These are phyloP conservation scores for Psilocybe subaeruginosa DNA, from an alignment of 768 basidiomycete species.

Conservation along the genomic window DNA sequence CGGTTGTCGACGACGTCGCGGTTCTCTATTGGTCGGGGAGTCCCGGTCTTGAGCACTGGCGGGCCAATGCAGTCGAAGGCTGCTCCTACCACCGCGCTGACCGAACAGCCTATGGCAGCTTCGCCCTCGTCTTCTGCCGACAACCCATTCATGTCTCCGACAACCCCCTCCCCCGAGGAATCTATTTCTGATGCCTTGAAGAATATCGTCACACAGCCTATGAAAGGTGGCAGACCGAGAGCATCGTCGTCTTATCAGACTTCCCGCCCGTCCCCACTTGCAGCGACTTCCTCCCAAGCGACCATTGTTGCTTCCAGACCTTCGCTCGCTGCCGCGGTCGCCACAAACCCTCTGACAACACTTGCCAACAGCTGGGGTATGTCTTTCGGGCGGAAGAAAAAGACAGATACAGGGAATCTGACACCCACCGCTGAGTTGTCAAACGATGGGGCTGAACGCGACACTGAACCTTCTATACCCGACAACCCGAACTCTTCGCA, in stretches of 20 bases:
- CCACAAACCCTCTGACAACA: constrained; percentile 55
- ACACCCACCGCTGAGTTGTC: constrained; percentile 32
- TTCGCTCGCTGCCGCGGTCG: constrained; percentile 26
- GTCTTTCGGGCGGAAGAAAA: constrained; percentile 62
- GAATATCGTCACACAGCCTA: constrained; percentile 30
- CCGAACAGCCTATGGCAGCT: constrained; percentile 53
- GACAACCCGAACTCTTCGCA: constrained; percentile 14
- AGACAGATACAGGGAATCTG: constrained; percentile 27
- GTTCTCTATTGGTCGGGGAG: constrained; percentile 62
- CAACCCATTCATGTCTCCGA: constrained; percentile 37
- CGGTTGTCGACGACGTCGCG: constrained; percentile 69
- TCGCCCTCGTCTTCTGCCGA: constrained; percentile 46
- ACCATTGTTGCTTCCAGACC: constrained; percentile 21
- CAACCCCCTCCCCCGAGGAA: constrained; percentile 62
- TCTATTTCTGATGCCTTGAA: constrained; percentile 66
- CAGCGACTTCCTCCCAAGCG: constrained; percentile 27
- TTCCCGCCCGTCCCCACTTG: constrained; percentile 51
- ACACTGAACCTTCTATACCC: constrained; percentile 16
- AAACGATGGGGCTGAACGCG: constrained; percentile 19
- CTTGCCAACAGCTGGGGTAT: constrained; percentile 70
- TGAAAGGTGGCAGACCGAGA: constrained; percentile 43
- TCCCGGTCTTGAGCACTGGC: constrained; percentile 59
- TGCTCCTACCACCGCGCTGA: constrained; percentile 67
- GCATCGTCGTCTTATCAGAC: constrained; percentile 61
- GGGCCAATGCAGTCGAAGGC: constrained; percentile 54